Percentiles rank a stretch among this genome's conserved stretches.
phyloP scores from a whole-genome alignment of 768 basidiomycete species.

The Ephemerocybe angulata region DNA sequence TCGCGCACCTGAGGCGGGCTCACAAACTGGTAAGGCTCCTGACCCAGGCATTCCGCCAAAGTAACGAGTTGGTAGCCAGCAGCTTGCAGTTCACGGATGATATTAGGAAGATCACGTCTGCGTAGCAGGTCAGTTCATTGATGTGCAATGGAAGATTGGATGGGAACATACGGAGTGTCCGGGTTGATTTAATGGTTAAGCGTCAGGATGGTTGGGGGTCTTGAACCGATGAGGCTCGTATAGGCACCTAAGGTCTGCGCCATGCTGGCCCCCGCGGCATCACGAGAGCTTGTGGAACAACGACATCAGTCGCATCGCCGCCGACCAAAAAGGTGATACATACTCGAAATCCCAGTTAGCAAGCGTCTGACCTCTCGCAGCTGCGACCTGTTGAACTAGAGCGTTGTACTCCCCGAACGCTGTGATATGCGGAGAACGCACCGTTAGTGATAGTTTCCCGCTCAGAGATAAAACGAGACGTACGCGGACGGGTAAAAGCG shows the following conservation, averaged over 20 bases:
- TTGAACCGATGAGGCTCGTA: slow-evolving; percentile 17
- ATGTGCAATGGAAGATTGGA: neutral
- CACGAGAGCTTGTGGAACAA: slow-evolving; percentile 35
- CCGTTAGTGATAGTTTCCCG: too few relatives aligned
- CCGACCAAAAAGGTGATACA: slow-evolving; percentile 6
- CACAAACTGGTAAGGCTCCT: too few relatives aligned
- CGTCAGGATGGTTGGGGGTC: slow-evolving; percentile 31
- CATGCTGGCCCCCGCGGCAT: slow-evolving; percentile 20
- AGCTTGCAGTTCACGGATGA: too few relatives aligned
- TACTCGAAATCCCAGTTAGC: slow-evolving; percentile 35
- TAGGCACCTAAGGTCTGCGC: too few relatives aligned
- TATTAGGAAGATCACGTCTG: neutral
- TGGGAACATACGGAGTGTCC: slow-evolving; percentile 20
- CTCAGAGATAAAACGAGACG: too few relatives aligned
- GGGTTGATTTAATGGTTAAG: slow-evolving; percentile 33
- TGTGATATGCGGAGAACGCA: slow-evolving; percentile 4
- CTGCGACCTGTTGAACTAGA: slow-evolving; percentile 22
- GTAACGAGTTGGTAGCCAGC: too few relatives aligned
- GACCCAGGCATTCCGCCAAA: too few relatives aligned
- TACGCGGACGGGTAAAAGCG: slow-evolving; percentile 8
- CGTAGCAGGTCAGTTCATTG: neutral
- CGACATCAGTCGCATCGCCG: neutral
- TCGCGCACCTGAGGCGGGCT: too few relatives aligned
- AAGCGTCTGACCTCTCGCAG: slow-evolving; percentile 20
- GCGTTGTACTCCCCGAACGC: slow-evolving; percentile 38